These are phyloP conservation scores for Babesia bovis DNA, from an alignment of 169 alveolate genomes.

Conservation along the genomic window DNA sequence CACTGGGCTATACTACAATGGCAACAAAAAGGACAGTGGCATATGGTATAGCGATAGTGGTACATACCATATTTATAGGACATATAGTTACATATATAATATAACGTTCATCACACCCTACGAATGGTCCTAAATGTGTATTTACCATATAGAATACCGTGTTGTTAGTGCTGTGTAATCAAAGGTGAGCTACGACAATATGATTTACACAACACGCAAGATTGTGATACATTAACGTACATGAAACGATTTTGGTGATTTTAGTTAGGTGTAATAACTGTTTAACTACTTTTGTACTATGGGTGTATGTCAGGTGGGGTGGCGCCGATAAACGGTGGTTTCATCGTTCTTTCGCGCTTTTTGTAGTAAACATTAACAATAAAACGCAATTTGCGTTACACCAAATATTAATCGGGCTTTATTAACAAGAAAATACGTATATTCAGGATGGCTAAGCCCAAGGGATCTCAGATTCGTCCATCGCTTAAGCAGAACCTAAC, in stretches of 20 bases:
- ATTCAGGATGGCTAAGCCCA: slow-evolving; percentile 59
- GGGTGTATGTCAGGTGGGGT: slow-evolving; percentile 38
- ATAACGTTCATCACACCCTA: not conserved
- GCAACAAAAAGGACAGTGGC: too few relatives aligned
- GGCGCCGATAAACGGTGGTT: not conserved
- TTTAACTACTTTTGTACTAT: too few relatives aligned
- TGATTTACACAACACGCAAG: too few relatives aligned
- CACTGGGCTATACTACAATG: too few relatives aligned
- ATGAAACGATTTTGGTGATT: too few relatives aligned
- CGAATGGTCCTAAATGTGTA: not conserved
- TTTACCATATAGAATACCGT: too few relatives aligned
- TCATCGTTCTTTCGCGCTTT: not conserved
- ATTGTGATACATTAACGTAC: too few relatives aligned
- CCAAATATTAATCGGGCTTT: not conserved
- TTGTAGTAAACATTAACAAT: not conserved
- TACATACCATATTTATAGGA: too few relatives aligned
- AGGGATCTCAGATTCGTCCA: slow-evolving; percentile 73
- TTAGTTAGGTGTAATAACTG: too few relatives aligned
- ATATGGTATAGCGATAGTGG: too few relatives aligned
- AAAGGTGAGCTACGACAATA: too few relatives aligned
- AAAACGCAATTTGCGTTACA: slow-evolving; percentile 8
- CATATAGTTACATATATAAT: not conserved
- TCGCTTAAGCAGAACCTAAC: slow-evolving; percentile 76
- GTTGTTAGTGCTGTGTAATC: too few relatives aligned
- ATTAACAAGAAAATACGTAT: not conserved